Evolutionary conservation across 2,329 filamentous ascomycete species (phyloP), one percentile per base, ranked within the genome.

Genomic region (Penicillium glabrum): DNA sequence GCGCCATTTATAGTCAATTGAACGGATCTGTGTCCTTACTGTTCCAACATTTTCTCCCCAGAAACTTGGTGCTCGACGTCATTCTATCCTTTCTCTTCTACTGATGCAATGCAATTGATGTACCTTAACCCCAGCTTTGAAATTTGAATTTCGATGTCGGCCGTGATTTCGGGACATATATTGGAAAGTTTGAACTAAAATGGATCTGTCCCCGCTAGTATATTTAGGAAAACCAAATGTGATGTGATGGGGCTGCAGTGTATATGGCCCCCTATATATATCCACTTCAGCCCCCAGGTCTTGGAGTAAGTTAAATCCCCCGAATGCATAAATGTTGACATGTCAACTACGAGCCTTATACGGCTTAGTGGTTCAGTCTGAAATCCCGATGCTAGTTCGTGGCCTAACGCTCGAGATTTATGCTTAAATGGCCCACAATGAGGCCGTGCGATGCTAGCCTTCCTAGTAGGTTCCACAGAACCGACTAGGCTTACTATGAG

Each of bases 361-460:
- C n/a, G 44, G 54, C 43, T 44, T 57, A 57, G 54, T 54, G 46
- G 24, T 54, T 27, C 7, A 45, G 49, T 31, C 46, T 45, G 23
- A 49, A 54, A 39, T 45, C 29, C 49, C 53, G 51, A 52, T 55
- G 37, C 46, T 59, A 49, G 58, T 51, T 57, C 49, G 24, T 54
- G 37, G 47, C 27, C 51, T 44, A 56, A 58, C 16, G 44, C 54
- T 57, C 53, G 52, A 61, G 45, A 31, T 58, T 65, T 62, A 64
- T 59, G 57, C 61, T 64, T 61, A 60, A 59, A 47, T 37, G 57
- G 53, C 54, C 61, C 49, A 59, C 57, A 44, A 27, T 1, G 56
- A 63, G 57, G 57, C 44, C 55, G 46, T 58, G 47, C 48, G 48
- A 39, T 29, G 41, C 41, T 44, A 37, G 50, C 31, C 27, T 33